Evolutionary conservation across 768 basidiomycete species (phyloP), one percentile per base, ranked within the genome.

Genomic region (Kwoniella europaea): DNA sequence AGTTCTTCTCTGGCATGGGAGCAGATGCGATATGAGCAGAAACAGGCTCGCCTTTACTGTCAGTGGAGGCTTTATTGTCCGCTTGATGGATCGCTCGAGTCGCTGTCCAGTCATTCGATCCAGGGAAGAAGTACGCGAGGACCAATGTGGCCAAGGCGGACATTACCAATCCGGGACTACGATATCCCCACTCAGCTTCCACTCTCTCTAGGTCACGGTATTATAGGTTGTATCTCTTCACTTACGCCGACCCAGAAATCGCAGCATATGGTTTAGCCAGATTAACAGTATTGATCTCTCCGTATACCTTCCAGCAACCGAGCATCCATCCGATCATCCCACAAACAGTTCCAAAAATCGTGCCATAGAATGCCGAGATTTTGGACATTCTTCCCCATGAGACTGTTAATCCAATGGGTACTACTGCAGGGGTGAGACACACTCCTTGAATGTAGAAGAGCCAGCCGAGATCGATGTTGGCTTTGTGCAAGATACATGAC

Each of bases 381-480:
- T 61, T 53, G 4, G 71, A 72, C 69, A 63, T 62, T 22, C 63
- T 46, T 22, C 65, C 66, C 74, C 71, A 72, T 15, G 44, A 63
- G 16, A 75, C 69, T 7, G 74, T 73, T 27, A 72, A 62, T 13
- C 52, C 74, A 44, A 75, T 73, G 50, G 74, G 74, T 13, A 72
- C 61, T 10, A 75, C 71, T 15, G 74, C 74, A n/a, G 71, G 68
- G 10, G 71, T 75, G n/a, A 75, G 66, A 13, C 54, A 46, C 10
- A 75, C 74, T 43, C 73, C 70, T 52, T 71, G 70, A 27, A 71
- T 59, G 56, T 73, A 72, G 58, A 71, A 76, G 7, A 74, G 66
- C 80, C 83, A 84, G 10, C 82, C 81, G 29, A 84, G 79, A 65
- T 78, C 79, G 62, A 84, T 79, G 4, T 71, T 71, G 24, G 77